Evolutionary conservation across 139 green algal species (phyloP).

Genomic region (Asterochloris erici): DNA sequence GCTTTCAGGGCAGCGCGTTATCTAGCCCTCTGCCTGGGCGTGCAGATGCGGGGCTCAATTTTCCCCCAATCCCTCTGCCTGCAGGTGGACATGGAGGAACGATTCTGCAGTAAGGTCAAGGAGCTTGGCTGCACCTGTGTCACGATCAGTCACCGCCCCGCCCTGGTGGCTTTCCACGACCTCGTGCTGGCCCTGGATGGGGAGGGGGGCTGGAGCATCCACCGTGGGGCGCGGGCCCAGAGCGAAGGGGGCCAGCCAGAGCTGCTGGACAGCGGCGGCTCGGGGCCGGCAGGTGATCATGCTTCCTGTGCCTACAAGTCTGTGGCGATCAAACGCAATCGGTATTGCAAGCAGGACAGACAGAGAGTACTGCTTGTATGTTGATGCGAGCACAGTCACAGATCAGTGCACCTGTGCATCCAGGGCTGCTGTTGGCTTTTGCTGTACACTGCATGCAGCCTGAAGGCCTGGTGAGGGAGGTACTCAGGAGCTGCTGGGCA

Average conservation of each 20-base stretch:
- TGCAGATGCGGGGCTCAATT: no score
- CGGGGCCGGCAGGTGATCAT: background rate
- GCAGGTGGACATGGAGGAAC: conserved; percentile 71
- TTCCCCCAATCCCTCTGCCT: no score
- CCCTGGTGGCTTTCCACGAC: conserved; percentile 79
- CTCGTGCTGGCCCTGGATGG: conserved; percentile 71
- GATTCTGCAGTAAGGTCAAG: conserved; percentile 58
- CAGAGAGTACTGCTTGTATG: no score
- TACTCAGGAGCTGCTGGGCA: no score
- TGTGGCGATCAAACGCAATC: background rate
- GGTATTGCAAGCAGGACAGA: background rate
- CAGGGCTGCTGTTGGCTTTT: no score
- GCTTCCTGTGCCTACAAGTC: background rate
- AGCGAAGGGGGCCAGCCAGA: background rate
- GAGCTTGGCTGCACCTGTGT: conserved; percentile 70
- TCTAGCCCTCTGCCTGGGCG: no score
- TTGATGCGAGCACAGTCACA: no score
- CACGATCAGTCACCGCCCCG: conserved; percentile 76
- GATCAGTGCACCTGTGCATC: no score
- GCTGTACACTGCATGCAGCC: no score
- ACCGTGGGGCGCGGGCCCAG: conserved; percentile 34
- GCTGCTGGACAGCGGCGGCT: conserved; percentile 1
- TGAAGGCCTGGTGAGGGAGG: no score
- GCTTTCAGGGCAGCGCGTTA: no score
- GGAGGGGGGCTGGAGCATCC: conserved; percentile 69